Percentiles rank a stretch among this genome's conserved stretches.
Conservation (phyloP, 2,329 filamentous ascomycete species). For the Metarhizium brunneum region DNA sequence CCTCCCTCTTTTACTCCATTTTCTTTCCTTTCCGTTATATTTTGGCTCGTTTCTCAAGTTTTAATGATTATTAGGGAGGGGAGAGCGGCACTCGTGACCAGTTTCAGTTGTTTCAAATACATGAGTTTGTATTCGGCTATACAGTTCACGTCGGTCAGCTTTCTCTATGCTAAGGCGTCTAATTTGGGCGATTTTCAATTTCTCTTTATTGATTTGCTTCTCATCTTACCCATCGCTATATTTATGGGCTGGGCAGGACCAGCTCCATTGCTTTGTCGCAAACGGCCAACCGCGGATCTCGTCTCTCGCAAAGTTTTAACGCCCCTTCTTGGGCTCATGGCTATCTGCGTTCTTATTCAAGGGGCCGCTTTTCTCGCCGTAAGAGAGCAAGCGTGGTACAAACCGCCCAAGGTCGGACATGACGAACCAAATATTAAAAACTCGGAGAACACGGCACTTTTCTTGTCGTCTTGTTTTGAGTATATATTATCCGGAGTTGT, state of each 20-base stretch:
- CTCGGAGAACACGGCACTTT: conserved; percentile 86
- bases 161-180: conserved; percentile 85
- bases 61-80: conserved; percentile 56
- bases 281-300: conserved; percentile 83
- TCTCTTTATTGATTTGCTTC: conserved; percentile 83
- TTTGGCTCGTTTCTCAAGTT: neutral
- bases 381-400: conserved; percentile 74
- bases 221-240: conserved; percentile 92
- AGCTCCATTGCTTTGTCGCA: conserved; percentile 65
- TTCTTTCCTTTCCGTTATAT: no score
- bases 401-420: conserved; percentile 66
- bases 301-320: conserved; percentile 88
- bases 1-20: no score
- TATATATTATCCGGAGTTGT: conserved; percentile 89
- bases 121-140: conserved; percentile 99
- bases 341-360: conserved; percentile 70
- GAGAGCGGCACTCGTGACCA: conserved; percentile 89
- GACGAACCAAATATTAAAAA: conserved; percentile 82
- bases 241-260: conserved; percentile 98
- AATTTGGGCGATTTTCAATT: conserved; percentile 98
- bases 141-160: conserved; percentile 94
- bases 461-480: conserved; percentile 85
- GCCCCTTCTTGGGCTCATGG: conserved; percentile 82
- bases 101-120: conserved; percentile 99
- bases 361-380: conserved; percentile 65